Conservation (phyloP, 495 filamentous ascomycete genomes). For the Podospora didyma region DNA sequence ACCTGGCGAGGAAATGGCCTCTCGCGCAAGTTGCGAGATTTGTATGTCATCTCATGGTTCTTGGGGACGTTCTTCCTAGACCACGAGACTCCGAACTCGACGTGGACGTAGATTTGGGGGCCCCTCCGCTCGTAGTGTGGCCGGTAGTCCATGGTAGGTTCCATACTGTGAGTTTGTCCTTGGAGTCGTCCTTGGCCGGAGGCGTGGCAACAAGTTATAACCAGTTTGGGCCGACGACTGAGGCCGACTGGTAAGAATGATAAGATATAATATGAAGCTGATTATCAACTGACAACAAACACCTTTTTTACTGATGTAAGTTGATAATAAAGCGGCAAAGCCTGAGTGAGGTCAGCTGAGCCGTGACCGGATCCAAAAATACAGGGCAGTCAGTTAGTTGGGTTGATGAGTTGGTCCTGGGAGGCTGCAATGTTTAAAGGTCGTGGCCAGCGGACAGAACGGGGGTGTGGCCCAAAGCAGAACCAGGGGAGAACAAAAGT, state of each 20-base stretch:
- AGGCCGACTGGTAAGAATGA: background rate
- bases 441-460: slow-evolving; percentile 7
- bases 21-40: slow-evolving; percentile 37
- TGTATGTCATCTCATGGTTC: slow-evolving; percentile 40
- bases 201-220: slow-evolving; percentile 1
- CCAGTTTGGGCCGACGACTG: background rate
- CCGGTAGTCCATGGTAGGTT: slow-evolving; percentile 26
- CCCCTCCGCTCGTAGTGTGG: slow-evolving; percentile 19
- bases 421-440: slow-evolving; percentile 10
- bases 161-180: slow-evolving; percentile 16
- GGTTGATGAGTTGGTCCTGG: background rate
- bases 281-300: too few species aligned
- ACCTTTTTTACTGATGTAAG: too few species aligned
- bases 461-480: background rate
- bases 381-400: background rate
- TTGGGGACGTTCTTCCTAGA: slow-evolving; percentile 32
- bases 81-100: slow-evolving; percentile 46
- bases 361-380: background rate
- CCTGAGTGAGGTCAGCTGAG: slow-evolving; percentile 6
- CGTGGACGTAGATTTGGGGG: slow-evolving; percentile 43
- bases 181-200: background rate
- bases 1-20: slow-evolving; percentile 40
- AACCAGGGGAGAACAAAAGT: background rate
- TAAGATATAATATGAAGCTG: too few species aligned
- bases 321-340: slow-evolving; percentile 2